Evolutionary conservation across 2,329 filamentous ascomycete genomes (phyloP), one percentile per base, ranked within the genome.

Genomic region (Diaporthe vaccinii): DNA sequence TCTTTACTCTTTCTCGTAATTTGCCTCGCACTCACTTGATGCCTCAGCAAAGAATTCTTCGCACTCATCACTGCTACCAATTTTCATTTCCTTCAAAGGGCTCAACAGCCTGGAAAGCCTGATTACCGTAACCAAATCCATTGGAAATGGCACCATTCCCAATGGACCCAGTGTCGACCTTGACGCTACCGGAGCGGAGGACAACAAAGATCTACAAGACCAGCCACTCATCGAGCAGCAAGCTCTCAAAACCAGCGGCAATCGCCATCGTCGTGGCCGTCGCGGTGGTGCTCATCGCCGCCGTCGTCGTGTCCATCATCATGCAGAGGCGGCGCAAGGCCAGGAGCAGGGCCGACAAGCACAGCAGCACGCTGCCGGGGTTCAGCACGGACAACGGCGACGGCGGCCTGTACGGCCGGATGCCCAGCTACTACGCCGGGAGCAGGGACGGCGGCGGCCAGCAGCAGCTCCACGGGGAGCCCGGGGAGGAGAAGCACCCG

Each of bases 61-160:
- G 46, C 15, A 12, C 20, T 44, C 6, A 17, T 58, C 25, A 17
- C 25, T 46, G 25, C 58, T 2, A 46, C 15, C 25, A 2, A 22
- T 9, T 9, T 28, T 34, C 44, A 25, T 51, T 10, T 4, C 62
- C 44, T 25, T 12, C 28, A 3, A 20, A 20, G 41, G n/a, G 4
- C 22, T 10, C 15, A 51, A 46, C 10, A 31, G 1, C 12, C 31
- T 25, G n/a, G 9, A 17, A 39, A 12, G 14, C 7, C 41, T 3
- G 10, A 44, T 3, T 39, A 61, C 2, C 44, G 22, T 17, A 55
- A 44, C 36, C 7, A 31, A 10, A 4, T 20, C 44, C 44, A 65
- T 25, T 31, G 25, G 51, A 61, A 44, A 73, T 73, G 70, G 58
- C 70, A 20, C 58, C 58, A 5, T 55, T 72, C 46, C n/a, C 17